phyloP scores from a whole-genome alignment of 495 filamentous ascomycete genomes.

The Rhypophila decipiens region DNA sequence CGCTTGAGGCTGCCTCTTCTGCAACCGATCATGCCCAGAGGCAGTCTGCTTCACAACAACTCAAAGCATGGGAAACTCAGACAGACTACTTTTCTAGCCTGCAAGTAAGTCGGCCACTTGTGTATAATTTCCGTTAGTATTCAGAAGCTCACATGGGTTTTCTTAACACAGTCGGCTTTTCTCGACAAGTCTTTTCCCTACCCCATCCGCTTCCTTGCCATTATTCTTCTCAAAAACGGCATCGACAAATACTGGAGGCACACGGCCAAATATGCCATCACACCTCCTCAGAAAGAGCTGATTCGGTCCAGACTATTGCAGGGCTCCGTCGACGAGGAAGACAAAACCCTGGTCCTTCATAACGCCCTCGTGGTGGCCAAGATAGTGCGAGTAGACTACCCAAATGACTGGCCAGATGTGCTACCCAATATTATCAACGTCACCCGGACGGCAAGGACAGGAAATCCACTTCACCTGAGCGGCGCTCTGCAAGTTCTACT shows the following conservation, averaged over 20 bases:
- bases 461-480: conserved; percentile 50
- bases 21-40: conserved; percentile 70
- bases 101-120: conserved; percentile 48
- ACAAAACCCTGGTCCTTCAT: conserved; percentile 67
- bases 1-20: conserved; percentile 64
- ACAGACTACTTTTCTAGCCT: conserved; percentile 69
- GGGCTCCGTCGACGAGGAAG: conserved; percentile 66
- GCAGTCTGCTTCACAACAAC: conserved; percentile 73
- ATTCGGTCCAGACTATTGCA: conserved; percentile 69
- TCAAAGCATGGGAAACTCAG: conserved; percentile 78
- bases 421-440: conserved; percentile 53
- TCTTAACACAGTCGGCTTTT: conserved; percentile 60
- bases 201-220: conserved; percentile 76
- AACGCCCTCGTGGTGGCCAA: conserved; percentile 85
- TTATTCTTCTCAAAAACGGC: conserved; percentile 93
- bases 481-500: conserved; percentile 71
- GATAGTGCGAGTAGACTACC: conserved; percentile 82
- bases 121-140: neutral
- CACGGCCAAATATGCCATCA: conserved; percentile 61
- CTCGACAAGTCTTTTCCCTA: conserved; percentile 66
- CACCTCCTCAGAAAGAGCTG: conserved; percentile 62
- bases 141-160: conserved; percentile 1
- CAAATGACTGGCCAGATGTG: conserved; percentile 67
- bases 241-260: conserved; percentile 91
- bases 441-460: conserved; percentile 44